Percentiles rank a stretch among this genome's conserved stretches.
These are phyloP conservation scores for Diplotaxis tenuifolia DNA, from an alignment of 345 rosid species.

Conservation along the genomic window DNA sequence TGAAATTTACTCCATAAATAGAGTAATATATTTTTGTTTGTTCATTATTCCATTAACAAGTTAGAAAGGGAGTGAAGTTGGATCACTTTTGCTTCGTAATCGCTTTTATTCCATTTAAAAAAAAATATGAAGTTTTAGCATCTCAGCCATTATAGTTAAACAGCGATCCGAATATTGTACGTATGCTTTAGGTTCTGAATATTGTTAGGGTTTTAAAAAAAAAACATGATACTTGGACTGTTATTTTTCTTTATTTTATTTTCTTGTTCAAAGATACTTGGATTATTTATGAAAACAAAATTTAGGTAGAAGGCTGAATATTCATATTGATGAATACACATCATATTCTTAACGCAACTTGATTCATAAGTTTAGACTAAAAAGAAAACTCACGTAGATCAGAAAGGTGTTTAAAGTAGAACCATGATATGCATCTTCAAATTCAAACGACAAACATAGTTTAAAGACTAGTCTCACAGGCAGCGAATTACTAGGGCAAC, in stretches of 20 bases:
- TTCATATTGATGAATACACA: neutral
- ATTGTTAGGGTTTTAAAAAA: neutral
- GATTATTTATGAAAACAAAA: neutral
- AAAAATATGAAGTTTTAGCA: too few species aligned
- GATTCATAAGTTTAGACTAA: neutral
- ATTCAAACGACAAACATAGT: neutral
- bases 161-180: too few species aligned
- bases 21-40: too few species aligned
- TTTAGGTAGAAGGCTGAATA: neutral
- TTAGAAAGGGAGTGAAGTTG: too few species aligned
- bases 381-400: neutral
- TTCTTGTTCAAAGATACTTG: neutral
- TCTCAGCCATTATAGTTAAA: too few species aligned
- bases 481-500: slow-evolving; percentile 22
- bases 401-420: neutral
- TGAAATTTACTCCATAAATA: too few species aligned
- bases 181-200: neutral
- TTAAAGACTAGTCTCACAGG: slow-evolving; percentile 18
- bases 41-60: too few species aligned
- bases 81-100: too few species aligned
- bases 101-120: too few species aligned
- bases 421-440: neutral
- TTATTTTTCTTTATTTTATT: too few species aligned
- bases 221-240: neutral
- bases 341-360: neutral